phyloP scores from a whole-genome alignment of 108 stramenopile genomes.

The Nitzschia sp. region DNA sequence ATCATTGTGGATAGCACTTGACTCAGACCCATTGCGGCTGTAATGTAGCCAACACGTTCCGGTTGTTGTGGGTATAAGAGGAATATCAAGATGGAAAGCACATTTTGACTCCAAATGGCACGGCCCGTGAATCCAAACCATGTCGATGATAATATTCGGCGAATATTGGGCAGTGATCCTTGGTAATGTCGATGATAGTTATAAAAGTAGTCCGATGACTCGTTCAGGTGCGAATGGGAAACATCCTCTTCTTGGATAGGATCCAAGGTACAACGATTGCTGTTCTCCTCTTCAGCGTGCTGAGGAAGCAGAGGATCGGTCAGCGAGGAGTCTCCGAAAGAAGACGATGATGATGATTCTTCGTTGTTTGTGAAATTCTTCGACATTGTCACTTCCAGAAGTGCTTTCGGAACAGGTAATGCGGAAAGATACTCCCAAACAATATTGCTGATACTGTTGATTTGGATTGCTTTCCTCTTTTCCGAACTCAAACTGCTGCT shows the following conservation, averaged over 20 bases:
- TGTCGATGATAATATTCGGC: constrained; percentile 15
- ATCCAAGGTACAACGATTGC: not conserved
- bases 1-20: constrained; percentile 11
- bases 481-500: too few relatives aligned
- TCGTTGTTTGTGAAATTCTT: not conserved
- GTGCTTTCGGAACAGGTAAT: not conserved
- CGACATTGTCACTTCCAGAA: not conserved
- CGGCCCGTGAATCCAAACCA: constrained; percentile 15
- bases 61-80: constrained; percentile 11
- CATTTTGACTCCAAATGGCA: constrained; percentile 26
- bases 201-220: not conserved
- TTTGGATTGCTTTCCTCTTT: too few relatives aligned
- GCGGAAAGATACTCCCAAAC: not conserved
- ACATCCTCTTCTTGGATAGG: not conserved
- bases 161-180: constrained; percentile 4
- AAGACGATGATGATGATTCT: not conserved
- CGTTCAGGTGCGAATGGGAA: not conserved
- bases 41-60: constrained; percentile 20
- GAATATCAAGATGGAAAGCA: constrained; percentile 16
- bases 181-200: not conserved
- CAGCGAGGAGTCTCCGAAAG: not conserved
- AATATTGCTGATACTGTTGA: not conserved
- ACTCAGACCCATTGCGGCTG: constrained; percentile 16
- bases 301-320: not conserved
- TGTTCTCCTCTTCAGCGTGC: not conserved